Conservation (phyloP, 495 filamentous ascomycete genomes). For the Aspergillus steynii region DNA sequence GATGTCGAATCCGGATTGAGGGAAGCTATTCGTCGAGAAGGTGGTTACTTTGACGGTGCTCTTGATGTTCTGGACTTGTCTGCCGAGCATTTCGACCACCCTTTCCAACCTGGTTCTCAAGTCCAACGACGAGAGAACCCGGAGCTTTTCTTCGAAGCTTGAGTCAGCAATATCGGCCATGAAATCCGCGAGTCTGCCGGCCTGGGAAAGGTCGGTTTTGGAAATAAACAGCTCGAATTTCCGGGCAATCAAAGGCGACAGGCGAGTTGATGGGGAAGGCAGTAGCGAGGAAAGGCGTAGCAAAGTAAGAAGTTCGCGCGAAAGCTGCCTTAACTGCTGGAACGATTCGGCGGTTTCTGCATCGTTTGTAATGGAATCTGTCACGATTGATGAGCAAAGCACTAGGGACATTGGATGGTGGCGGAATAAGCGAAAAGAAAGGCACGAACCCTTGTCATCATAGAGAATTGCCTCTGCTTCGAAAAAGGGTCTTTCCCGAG, state of each 20-base stretch:
- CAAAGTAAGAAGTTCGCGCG: constrained; percentile 77
- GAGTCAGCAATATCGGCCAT: constrained; percentile 89
- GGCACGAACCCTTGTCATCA: constrained; percentile 57
- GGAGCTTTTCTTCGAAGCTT: constrained; percentile 84
- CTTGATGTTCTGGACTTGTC: constrained; percentile 79
- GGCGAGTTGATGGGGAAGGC: constrained; percentile 56
- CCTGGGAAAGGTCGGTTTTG: constrained; percentile 72
- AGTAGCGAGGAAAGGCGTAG: constrained; percentile 76
- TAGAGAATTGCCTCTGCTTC: constrained; percentile 70
- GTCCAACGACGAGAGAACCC: constrained; percentile 74
- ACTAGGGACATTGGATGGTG: not conserved
- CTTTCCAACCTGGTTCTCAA: constrained; percentile 74
- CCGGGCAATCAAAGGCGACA: constrained; percentile 82
- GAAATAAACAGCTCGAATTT: constrained; percentile 83
- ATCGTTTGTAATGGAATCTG: constrained; percentile 52
- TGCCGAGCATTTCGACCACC: constrained; percentile 76
- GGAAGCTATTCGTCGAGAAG: constrained; percentile 59
- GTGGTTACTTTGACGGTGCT: constrained; percentile 77
- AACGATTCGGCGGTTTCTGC: constrained; percentile 67
- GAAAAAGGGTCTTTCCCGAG: constrained; percentile 80
- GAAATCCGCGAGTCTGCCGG: constrained; percentile 90
- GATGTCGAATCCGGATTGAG: constrained; percentile 56
- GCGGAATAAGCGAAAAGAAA: not conserved
- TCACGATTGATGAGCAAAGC: not conserved
- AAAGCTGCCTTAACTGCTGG: constrained; percentile 75